Percentiles rank a stretch among this genome's conserved stretches.
Evolutionary conservation across 2,329 filamentous ascomycete genomes (phyloP).

Genomic region (Apiospora aurea): DNA sequence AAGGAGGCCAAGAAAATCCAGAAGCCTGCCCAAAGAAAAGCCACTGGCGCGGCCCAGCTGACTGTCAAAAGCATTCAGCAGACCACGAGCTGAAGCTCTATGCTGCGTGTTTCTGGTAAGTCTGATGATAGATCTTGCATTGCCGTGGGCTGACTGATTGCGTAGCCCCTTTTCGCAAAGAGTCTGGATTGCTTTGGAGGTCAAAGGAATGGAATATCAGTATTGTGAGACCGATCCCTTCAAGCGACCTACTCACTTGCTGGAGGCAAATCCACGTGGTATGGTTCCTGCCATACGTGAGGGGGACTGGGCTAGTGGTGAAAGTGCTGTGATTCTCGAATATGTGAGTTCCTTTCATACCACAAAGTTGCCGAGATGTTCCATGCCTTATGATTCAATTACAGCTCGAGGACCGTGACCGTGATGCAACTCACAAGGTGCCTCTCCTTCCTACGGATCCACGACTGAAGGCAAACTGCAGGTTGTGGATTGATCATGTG

Average conservation of each 20-base stretch:
- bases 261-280: conserved; percentile 79
- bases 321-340: conserved; percentile 84
- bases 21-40: conserved; percentile 75
- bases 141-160: conserved; percentile 19
- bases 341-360: conserved; percentile 64
- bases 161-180: conserved; percentile 81
- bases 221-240: conserved; percentile 88
- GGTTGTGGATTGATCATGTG: conserved; percentile 84
- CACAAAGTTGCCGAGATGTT: not conserved
- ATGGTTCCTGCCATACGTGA: conserved; percentile 80
- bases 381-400: conserved; percentile 24
- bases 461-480: conserved; percentile 74
- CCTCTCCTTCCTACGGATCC: conserved; percentile 70
- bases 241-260: conserved; percentile 67
- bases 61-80: conserved; percentile 75
- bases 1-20: conserved; percentile 70
- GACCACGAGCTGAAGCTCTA: conserved; percentile 79
- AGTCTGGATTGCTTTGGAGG: conserved; percentile 87
- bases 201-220: conserved; percentile 80
- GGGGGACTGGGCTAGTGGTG: conserved; percentile 82
- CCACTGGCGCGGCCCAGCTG: conserved; percentile 72
- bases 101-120: conserved; percentile 83
- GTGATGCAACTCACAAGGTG: conserved; percentile 47
- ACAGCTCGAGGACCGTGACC: conserved; percentile 75
- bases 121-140: conserved; percentile 32